Conservation (phyloP, 2,329 filamentous ascomycete genomes). For the Pseudogymnoascus sp. region DNA sequence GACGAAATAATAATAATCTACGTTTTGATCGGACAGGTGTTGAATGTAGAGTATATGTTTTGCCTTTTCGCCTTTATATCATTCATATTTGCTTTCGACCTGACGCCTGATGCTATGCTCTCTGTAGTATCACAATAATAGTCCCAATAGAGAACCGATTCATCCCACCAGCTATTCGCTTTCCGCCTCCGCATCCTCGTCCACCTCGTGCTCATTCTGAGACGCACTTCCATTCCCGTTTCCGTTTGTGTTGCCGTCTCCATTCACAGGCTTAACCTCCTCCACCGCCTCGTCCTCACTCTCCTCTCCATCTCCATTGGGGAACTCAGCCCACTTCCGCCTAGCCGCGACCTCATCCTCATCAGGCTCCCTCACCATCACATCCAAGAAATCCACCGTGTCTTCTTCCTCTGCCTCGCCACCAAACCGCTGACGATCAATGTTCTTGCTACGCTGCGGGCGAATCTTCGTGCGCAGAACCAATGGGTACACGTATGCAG, state of each 20-base stretch:
- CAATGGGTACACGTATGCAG: slow-evolving; percentile 61
- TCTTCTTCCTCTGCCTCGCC: slow-evolving; percentile 36
- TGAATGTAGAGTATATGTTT: neutral
- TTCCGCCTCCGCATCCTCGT: slow-evolving; percentile 14
- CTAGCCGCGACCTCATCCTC: slow-evolving; percentile 47
- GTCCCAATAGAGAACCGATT: neutral
- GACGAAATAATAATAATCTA: slow-evolving; percentile 9
- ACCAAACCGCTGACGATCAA: slow-evolving; percentile 37
- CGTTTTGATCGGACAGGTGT: neutral
- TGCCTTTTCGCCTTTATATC: slow-evolving; percentile 3
- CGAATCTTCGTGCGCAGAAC: slow-evolving; percentile 57
- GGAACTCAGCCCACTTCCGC: slow-evolving; percentile 40
- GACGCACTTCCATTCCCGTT: neutral
- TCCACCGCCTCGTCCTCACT: slow-evolving; percentile 20
- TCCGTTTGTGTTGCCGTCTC: neutral
- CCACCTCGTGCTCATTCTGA: slow-evolving; percentile 16
- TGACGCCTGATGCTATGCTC: slow-evolving; percentile 2
- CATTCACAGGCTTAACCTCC: neutral
- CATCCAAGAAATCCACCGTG: slow-evolving; percentile 49
- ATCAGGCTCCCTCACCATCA: slow-evolving; percentile 48
- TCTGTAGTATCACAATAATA: neutral
- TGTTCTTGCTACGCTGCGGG: slow-evolving; percentile 57
- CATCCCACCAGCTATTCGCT: slow-evolving; percentile 9
- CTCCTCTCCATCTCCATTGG: slow-evolving; percentile 23
- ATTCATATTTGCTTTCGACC: neutral